Conservation (phyloP, 2,329 filamentous ascomycete species). For the Exutisphaerella laricina region DNA sequence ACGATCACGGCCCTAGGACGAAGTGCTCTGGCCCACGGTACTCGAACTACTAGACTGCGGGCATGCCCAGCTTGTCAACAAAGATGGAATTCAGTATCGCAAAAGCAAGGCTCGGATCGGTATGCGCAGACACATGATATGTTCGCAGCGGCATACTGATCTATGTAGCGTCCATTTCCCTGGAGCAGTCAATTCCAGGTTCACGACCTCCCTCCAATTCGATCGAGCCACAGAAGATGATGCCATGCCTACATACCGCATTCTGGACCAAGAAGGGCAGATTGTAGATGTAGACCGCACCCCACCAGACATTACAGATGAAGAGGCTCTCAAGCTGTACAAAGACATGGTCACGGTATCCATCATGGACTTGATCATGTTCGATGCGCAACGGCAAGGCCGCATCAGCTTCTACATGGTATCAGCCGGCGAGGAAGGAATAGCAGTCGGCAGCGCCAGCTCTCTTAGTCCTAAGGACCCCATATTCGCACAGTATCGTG, state of each 20-base stretch:
- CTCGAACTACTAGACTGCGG: constrained; percentile 6
- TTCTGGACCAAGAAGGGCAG: constrained; percentile 81
- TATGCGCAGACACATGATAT: too few relatives aligned
- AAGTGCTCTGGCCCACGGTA: constrained; percentile 1
- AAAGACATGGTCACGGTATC: constrained; percentile 62
- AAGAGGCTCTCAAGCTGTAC: constrained; percentile 57
- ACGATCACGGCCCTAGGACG: constrained; percentile 9
- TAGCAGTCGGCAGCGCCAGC: constrained; percentile 81
- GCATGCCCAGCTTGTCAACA: constrained; percentile 21
- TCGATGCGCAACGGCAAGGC: constrained; percentile 94
- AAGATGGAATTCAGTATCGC: constrained; percentile 53
- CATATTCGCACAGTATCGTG: constrained; percentile 89
- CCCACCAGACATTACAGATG: constrained; percentile 58
- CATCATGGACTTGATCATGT: constrained; percentile 97
- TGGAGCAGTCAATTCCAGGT: constrained; percentile 90
- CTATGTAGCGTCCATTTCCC: constrained; percentile 65
- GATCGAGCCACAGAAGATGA: constrained; percentile 64
- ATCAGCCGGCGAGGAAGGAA: constrained; percentile 88
- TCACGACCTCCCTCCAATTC: constrained; percentile 75
- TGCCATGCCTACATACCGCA: constrained; percentile 84
- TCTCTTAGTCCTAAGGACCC: constrained; percentile 80
- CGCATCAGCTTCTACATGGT: constrained; percentile 95
- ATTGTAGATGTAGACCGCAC: constrained; percentile 69
- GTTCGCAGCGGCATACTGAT: too few relatives aligned
- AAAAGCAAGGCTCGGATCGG: constrained; percentile 55